phyloP scores from a whole-genome alignment of 2,329 filamentous ascomycete genomes.

The Monilinia fructicola region DNA sequence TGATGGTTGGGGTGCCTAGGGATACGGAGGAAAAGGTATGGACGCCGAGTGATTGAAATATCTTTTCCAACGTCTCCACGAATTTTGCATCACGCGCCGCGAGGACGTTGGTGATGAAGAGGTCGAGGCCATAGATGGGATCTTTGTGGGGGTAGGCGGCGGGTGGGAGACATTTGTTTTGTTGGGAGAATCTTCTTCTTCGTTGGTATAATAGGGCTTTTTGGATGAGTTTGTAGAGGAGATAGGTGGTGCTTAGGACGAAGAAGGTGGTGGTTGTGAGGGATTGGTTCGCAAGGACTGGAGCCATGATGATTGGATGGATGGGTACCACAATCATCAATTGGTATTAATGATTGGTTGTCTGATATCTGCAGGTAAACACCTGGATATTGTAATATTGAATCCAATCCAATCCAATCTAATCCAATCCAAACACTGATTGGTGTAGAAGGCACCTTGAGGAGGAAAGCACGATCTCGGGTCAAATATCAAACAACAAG shows the following conservation, averaged over 20 bases:
- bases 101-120: slow-evolving; percentile 45
- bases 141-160: slow-evolving; percentile 52
- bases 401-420: neutral
- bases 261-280: slow-evolving; percentile 8
- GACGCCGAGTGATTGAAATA: slow-evolving; percentile 38
- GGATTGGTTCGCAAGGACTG: neutral
- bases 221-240: slow-evolving; percentile 25
- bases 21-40: slow-evolving; percentile 24
- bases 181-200: slow-evolving; percentile 21
- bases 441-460: neutral
- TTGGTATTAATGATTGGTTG: neutral
- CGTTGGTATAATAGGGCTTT: slow-evolving; percentile 12
- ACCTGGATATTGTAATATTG: neutral
- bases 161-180: slow-evolving; percentile 50
- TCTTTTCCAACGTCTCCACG: slow-evolving; percentile 40
- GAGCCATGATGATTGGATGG: neutral
- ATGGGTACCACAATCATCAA: neutral
- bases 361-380: neutral
- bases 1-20: slow-evolving; percentile 42
- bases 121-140: slow-evolving; percentile 53
- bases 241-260: slow-evolving; percentile 19
- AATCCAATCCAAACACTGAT: neutral
- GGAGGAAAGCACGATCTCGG: neutral
- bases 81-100: slow-evolving; percentile 43
- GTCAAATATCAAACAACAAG: neutral